Evolutionary conservation across 768 basidiomycete genomes (phyloP).

Genomic region (Boletus sensibilis): DNA sequence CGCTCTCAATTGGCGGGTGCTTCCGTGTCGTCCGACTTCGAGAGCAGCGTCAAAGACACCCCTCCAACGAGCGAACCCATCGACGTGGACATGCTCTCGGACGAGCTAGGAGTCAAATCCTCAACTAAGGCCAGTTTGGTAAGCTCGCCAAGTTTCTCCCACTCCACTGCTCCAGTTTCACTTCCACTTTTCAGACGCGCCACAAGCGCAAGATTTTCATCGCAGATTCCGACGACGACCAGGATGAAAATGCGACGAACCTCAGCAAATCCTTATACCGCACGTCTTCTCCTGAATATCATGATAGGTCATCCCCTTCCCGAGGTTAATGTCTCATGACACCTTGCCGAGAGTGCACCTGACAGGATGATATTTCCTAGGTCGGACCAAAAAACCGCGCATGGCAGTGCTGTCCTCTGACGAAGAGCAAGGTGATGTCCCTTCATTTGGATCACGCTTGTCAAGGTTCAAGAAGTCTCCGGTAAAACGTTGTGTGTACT

Average conservation of each 20-base stretch:
- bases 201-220: conserved; percentile 68
- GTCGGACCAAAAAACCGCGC: conserved; percentile 60
- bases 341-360: conserved; percentile 1
- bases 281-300: conserved; percentile 30
- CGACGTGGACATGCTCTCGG: conserved; percentile 70
- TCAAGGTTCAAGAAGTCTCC: conserved; percentile 68
- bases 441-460: conserved; percentile 57
- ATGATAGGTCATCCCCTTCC: conserved; percentile 27
- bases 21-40: conserved; percentile 47
- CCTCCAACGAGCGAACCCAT: conserved; percentile 79
- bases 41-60: conserved; percentile 50
- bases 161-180: neutral
- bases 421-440: conserved; percentile 40
- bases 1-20: conserved; percentile 42
- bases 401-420: conserved; percentile 51
- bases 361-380: conserved; percentile 29
- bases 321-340: conserved; percentile 17
- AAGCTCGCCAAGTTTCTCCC: conserved; percentile 12
- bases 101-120: conserved; percentile 43
- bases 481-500: conserved; percentile 46
- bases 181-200: conserved; percentile 30
- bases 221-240: conserved; percentile 73
- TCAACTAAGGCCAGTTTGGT: conserved; percentile 35
- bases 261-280: conserved; percentile 17
- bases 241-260: conserved; percentile 7